phyloP scores from a whole-genome alignment of 805 yeast species.

The Ogataea salicorniae region DNA sequence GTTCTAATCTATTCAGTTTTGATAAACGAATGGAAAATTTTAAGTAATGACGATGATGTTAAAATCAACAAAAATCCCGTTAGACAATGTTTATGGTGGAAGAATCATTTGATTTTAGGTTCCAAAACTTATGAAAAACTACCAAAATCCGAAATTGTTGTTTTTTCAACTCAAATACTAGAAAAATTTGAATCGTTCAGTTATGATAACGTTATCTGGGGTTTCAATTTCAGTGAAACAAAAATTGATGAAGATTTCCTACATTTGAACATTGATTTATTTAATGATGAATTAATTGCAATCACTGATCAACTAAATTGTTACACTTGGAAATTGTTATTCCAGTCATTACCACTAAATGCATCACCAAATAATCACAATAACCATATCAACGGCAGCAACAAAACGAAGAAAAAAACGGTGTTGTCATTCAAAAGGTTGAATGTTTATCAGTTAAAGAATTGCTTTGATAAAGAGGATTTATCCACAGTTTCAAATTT shows the following conservation, averaged over 20 bases:
- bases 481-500: conserved; percentile 21
- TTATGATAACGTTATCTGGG: conserved; percentile 30
- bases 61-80: conserved; percentile 29
- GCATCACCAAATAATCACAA: neutral
- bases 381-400: too few relatives aligned
- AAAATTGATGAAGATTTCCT: conserved; percentile 24
- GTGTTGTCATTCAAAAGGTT: conserved; percentile 19
- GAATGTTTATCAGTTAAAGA: conserved; percentile 24
- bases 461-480: conserved; percentile 21
- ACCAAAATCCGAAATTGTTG: conserved; percentile 27
- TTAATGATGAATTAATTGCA: conserved; percentile 26
- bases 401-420: neutral
- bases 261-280: conserved; percentile 25
- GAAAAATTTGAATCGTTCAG: conserved; percentile 21
- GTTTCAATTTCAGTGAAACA: conserved; percentile 28
- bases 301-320: conserved; percentile 29
- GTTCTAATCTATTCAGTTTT: conserved; percentile 36
- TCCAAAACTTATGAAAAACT: conserved; percentile 16
- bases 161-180: conserved; percentile 24
- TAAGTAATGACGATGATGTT: conserved; percentile 28
- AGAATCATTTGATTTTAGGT: conserved; percentile 28
- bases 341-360: neutral
- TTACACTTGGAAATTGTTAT: conserved; percentile 30
- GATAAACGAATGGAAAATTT: conserved; percentile 43
- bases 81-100: conserved; percentile 35